These are phyloP conservation scores for Ilyonectria mors-panacis DNA, from an alignment of 2,329 filamentous ascomycete species.

Conservation along the genomic window DNA sequence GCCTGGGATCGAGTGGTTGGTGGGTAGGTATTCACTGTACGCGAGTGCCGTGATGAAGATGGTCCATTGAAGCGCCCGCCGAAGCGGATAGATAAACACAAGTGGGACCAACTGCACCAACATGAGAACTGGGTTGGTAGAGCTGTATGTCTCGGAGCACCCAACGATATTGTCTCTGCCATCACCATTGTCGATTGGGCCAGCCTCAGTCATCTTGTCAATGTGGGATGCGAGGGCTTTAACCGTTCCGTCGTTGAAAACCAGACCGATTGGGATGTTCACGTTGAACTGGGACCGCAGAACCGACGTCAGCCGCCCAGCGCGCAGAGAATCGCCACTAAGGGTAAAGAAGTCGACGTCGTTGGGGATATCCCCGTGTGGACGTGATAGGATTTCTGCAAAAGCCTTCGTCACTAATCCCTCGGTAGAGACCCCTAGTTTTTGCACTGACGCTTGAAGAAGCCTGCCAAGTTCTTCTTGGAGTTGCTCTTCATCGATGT, in stretches of 20 bases:
- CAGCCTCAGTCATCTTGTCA: constrained; percentile 47
- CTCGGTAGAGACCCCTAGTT: constrained; percentile 49
- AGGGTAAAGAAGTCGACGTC: constrained; percentile 66
- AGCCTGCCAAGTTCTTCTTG: constrained; percentile 50
- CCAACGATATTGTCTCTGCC: constrained; percentile 46
- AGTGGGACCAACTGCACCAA: constrained; percentile 66
- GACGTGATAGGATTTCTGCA: constrained; percentile 60
- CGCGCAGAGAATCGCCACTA: constrained; percentile 68
- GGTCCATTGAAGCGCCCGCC: constrained; percentile 67
- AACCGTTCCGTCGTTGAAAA: constrained; percentile 66
- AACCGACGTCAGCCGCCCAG: constrained; percentile 65
- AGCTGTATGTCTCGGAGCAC: constrained; percentile 61
- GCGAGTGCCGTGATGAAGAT: constrained; percentile 64
- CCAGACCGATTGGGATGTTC: constrained; percentile 64
- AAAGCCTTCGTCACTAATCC: constrained; percentile 61
- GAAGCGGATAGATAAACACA: constrained; percentile 64
- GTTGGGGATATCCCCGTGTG: constrained; percentile 54
- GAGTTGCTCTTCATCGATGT: constrained; percentile 55
- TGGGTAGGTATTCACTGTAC: constrained; percentile 57
- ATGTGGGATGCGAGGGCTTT: constrained; percentile 56
- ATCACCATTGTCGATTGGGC: constrained; percentile 4
- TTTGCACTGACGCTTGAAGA: constrained; percentile 39
- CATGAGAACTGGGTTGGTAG: constrained; percentile 64
- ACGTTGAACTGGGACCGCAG: constrained; percentile 65
- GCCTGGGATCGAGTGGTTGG: constrained; percentile 57